Evolutionary conservation across 2,329 filamentous ascomycete genomes (phyloP).

Genomic region (Neofusicoccum kwambonambiense): DNA sequence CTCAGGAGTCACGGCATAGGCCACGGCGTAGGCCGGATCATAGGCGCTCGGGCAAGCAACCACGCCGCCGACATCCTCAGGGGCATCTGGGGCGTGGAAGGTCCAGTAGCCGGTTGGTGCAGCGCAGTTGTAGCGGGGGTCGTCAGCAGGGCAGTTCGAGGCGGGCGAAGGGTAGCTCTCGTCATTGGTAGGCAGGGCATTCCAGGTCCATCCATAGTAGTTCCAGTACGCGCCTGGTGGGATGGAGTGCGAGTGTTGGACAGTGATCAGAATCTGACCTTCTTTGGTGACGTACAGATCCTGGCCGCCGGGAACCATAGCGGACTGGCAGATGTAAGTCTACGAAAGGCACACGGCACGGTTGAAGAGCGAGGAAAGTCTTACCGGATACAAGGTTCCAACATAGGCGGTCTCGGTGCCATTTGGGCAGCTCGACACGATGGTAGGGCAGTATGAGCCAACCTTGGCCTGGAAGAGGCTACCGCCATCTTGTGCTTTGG

Average conservation of each 20-base stretch:
- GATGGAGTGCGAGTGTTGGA: constrained; percentile 24
- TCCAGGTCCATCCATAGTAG: constrained; percentile 25
- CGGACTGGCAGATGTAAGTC: background rate
- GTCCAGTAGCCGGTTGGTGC: constrained; percentile 23
- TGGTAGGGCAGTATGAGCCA: constrained; percentile 20
- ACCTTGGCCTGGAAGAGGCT: constrained; percentile 20
- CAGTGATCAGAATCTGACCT: constrained; percentile 22
- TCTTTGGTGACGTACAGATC: constrained; percentile 23
- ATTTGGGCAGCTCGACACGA: constrained; percentile 21
- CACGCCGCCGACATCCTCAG: constrained; percentile 20
- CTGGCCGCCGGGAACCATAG: constrained; percentile 26
- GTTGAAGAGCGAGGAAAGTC: background rate
- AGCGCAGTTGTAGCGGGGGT: constrained; percentile 22
- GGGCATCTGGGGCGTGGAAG: constrained; percentile 22
- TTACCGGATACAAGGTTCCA: constrained; percentile 21
- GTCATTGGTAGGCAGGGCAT: constrained; percentile 6
- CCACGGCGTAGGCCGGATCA: background rate
- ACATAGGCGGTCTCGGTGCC: constrained; percentile 23
- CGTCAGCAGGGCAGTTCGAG: constrained; percentile 13
- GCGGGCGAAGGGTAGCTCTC: background rate
- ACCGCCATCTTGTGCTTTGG: constrained; percentile 22
- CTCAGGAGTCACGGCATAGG: constrained; percentile 24
- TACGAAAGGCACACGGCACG: no score
- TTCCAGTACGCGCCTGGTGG: constrained; percentile 21
- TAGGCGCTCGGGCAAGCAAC: constrained; percentile 22